Evolutionary conservation across 192 early-diverging fungal species (phyloP).

Genomic region (Coemansia sp.): DNA sequence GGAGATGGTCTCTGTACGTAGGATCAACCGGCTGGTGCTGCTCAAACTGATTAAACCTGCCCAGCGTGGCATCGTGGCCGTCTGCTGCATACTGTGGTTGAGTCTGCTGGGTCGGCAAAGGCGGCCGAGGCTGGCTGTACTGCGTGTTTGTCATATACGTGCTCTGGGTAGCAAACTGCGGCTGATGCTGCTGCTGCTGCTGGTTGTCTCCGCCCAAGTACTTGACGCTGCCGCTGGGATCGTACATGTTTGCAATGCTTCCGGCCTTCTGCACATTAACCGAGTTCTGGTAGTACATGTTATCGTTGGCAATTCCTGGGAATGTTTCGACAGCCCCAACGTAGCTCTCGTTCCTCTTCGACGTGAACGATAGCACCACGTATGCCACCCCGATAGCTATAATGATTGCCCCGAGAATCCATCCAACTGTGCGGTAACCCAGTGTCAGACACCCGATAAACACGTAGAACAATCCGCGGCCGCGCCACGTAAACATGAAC

Average conservation of each 20-base stretch:
- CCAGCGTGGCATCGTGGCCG: not conserved
- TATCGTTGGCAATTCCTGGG: not conserved
- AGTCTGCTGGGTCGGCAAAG: conserved; percentile 1
- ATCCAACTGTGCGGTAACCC: conserved; percentile 34
- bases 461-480: conserved; percentile 48
- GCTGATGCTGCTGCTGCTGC: not conserved
- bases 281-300: conserved; percentile 22
- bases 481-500: conserved; percentile 55
- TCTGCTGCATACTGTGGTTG: conserved; percentile 12
- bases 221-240: not conserved
- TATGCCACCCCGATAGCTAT: conserved; percentile 32
- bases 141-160: conserved; percentile 6
- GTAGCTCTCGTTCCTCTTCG: conserved; percentile 44
- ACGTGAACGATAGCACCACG: conserved; percentile 42
- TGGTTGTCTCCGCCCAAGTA: not conserved
- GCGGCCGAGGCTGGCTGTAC: conserved; percentile 15
- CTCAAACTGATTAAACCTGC: conserved; percentile 8
- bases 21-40: conserved; percentile 7
- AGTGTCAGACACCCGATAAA: conserved; percentile 51
- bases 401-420: conserved; percentile 45
- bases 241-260: conserved; percentile 13
- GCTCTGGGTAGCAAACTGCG: conserved; percentile 14
- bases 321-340: not conserved
- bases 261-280: conserved; percentile 22
- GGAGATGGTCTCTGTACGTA: conserved; percentile 23